Base-by-base conservation (phyloP, 192 early-diverging fungal genomes). In the Podila epicladia region DNA sequence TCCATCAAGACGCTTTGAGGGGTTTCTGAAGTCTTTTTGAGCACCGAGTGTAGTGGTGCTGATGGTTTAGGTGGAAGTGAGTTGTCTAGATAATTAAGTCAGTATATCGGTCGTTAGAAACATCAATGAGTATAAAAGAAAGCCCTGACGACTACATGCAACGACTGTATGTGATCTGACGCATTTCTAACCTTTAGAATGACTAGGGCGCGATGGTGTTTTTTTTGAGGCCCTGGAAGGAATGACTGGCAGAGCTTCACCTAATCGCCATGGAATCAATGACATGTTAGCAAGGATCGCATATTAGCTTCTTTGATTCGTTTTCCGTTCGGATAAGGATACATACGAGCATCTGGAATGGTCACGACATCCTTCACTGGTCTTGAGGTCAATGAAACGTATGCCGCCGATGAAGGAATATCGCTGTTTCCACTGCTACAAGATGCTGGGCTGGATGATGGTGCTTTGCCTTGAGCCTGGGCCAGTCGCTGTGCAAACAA, bases 401-500 rank as follows among this genome's bases (percentile, higher is more conserved):
- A 76, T 9, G 74, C 41, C 1, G 51, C 74, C 1, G 74, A 76
- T 12, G 53, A 29, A 11, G 68, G 74, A 13, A n/a, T 58, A 58
- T 75, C 31, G 31, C 61, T 58, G 4, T 28, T 66, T 4, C 20
- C 28, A 67, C 66, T 6, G 8, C 41, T 60, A 9, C 20, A 32
- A 28, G 59, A 49, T 1, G 28, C 35, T 55, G 75, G 31, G 58
- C 5, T 49, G 41, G 64, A 20, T 60, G 64, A 20, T 60, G 62
- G 35, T 50, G 22, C 70, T 28, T 64, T 45, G 48, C 63, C 57
- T 11, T 80, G 77, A 9, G 77, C 53, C 35, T 80, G 61, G 12
- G 77, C 77, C 13, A 80, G 61, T 13, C 77, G 65, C 45, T 51
- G 62, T 53, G 77, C 77, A 61, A 80, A 80, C 20, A 80, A 26